These are phyloP conservation scores for Hippophae rhamnoides DNA, from an alignment of 306 rosid genomes.

Conservation along the genomic window DNA sequence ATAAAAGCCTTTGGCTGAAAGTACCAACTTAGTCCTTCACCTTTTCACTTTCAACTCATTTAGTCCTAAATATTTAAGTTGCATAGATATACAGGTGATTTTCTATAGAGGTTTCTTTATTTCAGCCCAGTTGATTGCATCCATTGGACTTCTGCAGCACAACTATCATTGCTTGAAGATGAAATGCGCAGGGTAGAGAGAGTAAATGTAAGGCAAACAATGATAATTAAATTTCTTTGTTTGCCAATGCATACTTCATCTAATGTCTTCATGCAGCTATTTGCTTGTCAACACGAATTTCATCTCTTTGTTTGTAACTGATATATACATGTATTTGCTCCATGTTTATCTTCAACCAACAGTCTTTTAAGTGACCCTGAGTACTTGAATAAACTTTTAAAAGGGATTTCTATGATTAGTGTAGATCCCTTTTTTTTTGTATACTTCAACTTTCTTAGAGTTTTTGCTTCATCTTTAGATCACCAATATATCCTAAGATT, in stretches of 20 bases:
- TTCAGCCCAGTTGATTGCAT: slow-evolving; percentile 98
- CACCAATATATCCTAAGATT: neutral
- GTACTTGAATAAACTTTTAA: neutral
- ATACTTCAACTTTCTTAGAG: neutral
- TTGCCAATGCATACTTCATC: too few relatives aligned
- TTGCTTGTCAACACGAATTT: slow-evolving; percentile 1
- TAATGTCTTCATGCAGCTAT: too few relatives aligned
- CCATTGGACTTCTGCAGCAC: slow-evolving; percentile 98
- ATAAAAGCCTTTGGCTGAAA: too few relatives aligned
- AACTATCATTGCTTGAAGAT: slow-evolving; percentile 84
- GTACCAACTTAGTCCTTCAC: too few relatives aligned
- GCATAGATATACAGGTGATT: too few relatives aligned
- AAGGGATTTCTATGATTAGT: neutral
- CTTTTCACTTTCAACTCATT: too few relatives aligned
- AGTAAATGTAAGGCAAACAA: slow-evolving; percentile 62
- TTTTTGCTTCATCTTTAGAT: neutral
- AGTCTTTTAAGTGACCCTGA: neutral
- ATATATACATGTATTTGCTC: neutral
- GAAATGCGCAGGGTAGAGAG: slow-evolving; percentile 96
- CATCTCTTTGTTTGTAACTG: slow-evolving; percentile 11
- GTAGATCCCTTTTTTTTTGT: neutral
- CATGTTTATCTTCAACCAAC: neutral
- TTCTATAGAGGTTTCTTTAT: slow-evolving; percentile 12
- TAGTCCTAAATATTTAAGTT: too few relatives aligned
- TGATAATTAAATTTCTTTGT: neutral